Evolutionary conservation across 371 early-diverging fungal species (phyloP).

Genomic region (Catenaria anguillulae): DNA sequence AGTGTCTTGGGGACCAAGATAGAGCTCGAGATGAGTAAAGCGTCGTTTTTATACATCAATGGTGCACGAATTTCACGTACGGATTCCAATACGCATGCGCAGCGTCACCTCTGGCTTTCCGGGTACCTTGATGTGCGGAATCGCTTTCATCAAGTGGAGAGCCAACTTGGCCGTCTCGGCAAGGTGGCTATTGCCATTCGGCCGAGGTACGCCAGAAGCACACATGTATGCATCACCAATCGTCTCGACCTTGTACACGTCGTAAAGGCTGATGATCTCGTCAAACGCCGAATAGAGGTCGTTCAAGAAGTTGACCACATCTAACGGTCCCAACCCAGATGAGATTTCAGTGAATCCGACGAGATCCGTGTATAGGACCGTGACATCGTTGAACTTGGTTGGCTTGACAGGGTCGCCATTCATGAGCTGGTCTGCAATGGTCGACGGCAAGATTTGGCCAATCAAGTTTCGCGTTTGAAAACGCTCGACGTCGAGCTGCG

Average conservation of each 20-base stretch:
- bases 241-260: constrained; percentile 2
- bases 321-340: constrained; percentile 14
- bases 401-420: constrained; percentile 16
- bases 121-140: constrained; percentile 4
- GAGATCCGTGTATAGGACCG: constrained; percentile 25
- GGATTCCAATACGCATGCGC: constrained; percentile 17
- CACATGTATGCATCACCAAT: constrained; percentile 18
- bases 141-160: constrained; percentile 8
- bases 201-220: constrained; percentile 18
- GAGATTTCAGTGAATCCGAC: constrained; percentile 18
- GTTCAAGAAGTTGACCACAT: constrained; percentile 19
- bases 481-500: constrained; percentile 4
- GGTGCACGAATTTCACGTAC: no score
- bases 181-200: constrained; percentile 11
- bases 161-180: constrained; percentile 17
- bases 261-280: neutral
- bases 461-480: constrained; percentile 14
- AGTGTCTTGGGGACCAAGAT: no score
- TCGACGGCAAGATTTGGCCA: constrained; percentile 21
- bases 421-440: constrained; percentile 19
- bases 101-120: constrained; percentile 14
- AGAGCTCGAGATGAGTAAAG: no score
- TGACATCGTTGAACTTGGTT: constrained; percentile 15
- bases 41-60: no score
- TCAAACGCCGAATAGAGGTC: constrained; percentile 21